A percentile compares a stretch with the other conserved stretches of the same genome.
These are phyloP conservation scores for Agrocybe chaxingu DNA, from an alignment of 768 basidiomycete species.

Conservation along the genomic window DNA sequence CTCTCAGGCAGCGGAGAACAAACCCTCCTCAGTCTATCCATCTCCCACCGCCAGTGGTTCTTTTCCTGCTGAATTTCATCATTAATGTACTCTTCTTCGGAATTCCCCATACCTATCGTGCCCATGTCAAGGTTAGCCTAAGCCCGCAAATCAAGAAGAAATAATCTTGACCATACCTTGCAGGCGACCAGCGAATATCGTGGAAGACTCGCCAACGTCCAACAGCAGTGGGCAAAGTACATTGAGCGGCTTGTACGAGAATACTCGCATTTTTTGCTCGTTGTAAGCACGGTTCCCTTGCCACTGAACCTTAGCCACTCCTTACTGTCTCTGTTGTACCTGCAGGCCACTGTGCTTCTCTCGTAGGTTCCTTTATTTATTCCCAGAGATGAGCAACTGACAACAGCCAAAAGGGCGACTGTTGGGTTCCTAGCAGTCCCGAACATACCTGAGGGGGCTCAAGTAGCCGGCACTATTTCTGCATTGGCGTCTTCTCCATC, in stretches of 20 bases:
- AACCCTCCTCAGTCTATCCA: slow-evolving; percentile 8
- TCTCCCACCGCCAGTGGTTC: slow-evolving; percentile 20
- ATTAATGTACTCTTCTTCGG: slow-evolving; percentile 47
- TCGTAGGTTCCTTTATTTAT: slow-evolving; percentile 33
- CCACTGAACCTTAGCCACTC: neutral
- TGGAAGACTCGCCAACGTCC: slow-evolving; percentile 45
- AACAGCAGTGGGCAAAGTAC: slow-evolving; percentile 47
- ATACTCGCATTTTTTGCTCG: slow-evolving; percentile 54
- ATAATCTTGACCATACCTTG: neutral
- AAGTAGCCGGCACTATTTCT: slow-evolving; percentile 40
- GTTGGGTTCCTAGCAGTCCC: slow-evolving; percentile 46
- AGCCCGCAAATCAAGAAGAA: no score
- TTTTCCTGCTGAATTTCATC: slow-evolving; percentile 30
- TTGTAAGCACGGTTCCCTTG: slow-evolving; percentile 32
- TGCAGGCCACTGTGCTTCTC: slow-evolving; percentile 49
- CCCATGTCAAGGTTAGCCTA: slow-evolving; percentile 37
- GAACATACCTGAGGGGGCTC: slow-evolving; percentile 31
- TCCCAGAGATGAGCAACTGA: neutral
- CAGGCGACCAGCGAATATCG: slow-evolving; percentile 44
- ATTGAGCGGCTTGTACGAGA: slow-evolving; percentile 49
- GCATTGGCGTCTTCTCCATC: slow-evolving; percentile 50
- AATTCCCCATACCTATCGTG: slow-evolving; percentile 49
- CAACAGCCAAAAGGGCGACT: slow-evolving; percentile 35
- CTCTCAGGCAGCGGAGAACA: slow-evolving; percentile 16
- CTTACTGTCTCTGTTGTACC: neutral